phyloP scores from a whole-genome alignment of 148 eudicot genomes.

The Rhododendron kiyosumense region DNA sequence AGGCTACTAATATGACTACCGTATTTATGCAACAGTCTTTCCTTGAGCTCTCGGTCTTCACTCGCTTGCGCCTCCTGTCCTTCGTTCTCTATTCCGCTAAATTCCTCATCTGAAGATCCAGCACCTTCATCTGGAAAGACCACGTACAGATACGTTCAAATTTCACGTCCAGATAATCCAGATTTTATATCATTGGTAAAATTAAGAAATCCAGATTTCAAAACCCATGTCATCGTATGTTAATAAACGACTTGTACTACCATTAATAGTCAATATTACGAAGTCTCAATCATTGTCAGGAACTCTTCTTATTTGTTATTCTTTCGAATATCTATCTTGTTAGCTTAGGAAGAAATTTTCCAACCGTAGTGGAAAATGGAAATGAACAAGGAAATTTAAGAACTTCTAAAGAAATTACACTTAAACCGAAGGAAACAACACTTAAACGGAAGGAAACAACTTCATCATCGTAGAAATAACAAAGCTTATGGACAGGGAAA shows the following conservation, averaged over 20 bases:
- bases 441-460: no score
- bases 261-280: neutral
- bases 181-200: neutral
- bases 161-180: neutral
- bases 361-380: no score
- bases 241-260: neutral
- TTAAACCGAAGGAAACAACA: no score
- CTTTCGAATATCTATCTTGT: neutral
- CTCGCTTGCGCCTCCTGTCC: slow-evolving; percentile 48
- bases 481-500: no score
- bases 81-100: slow-evolving; percentile 35
- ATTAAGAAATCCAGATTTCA: neutral
- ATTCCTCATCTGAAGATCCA: slow-evolving; percentile 58
- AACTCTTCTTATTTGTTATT: neutral
- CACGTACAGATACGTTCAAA: neutral
- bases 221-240: neutral
- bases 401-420: no score
- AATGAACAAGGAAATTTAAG: no score
- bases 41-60: slow-evolving; percentile 80
- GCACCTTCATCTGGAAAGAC: slow-evolving; percentile 36
- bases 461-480: no score
- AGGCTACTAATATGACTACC: slow-evolving; percentile 74
- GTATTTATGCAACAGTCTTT: slow-evolving; percentile 53
- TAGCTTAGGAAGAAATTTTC: no score
- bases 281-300: neutral